phyloP scores from a whole-genome alignment of 192 early-diverging fungal genomes.

The Pilobolus umbonatus region DNA sequence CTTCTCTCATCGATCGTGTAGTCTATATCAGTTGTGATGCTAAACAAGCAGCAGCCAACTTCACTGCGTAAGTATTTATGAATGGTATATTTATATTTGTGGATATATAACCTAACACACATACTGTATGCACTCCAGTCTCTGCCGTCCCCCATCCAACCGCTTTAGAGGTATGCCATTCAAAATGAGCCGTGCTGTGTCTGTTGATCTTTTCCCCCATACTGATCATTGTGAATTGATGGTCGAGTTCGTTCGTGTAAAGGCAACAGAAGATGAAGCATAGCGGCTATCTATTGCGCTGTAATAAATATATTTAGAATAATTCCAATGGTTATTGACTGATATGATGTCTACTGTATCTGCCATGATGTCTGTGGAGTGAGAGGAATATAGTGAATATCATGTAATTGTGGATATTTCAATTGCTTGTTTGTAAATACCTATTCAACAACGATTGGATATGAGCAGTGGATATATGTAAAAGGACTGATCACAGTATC shows the following conservation, averaged over 20 bases:
- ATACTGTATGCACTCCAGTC: conserved; percentile 30
- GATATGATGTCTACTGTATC: too few relatives aligned
- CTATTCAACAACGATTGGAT: too few relatives aligned
- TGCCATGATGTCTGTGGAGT: too few relatives aligned
- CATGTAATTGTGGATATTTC: too few relatives aligned
- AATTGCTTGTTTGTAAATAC: too few relatives aligned
- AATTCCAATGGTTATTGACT: too few relatives aligned
- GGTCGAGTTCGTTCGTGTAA: conserved; percentile 54
- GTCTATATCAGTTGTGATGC: conserved; percentile 72
- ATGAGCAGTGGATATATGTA: too few relatives aligned
- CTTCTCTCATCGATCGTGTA: conserved; percentile 46
- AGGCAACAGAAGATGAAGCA: conserved; percentile 2
- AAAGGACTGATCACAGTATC: too few relatives aligned
- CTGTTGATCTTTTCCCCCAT: conserved; percentile 78
- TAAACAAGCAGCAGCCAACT: conserved; percentile 51
- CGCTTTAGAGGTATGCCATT: conserved; percentile 56
- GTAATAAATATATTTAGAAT: too few relatives aligned
- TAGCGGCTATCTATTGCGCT: too few relatives aligned
- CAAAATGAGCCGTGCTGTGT: conserved; percentile 47
- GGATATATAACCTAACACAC: not conserved
- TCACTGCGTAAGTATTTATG: conserved; percentile 59
- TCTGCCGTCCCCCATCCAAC: conserved; percentile 66
- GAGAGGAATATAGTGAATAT: too few relatives aligned
- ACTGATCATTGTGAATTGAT: conserved; percentile 64
- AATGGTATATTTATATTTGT: not conserved